A percentile compares a stretch with the other conserved stretches of the same genome.
phyloP scores from a whole-genome alignment of 306 rosid genomes.

The Cicer chorassanicum region DNA sequence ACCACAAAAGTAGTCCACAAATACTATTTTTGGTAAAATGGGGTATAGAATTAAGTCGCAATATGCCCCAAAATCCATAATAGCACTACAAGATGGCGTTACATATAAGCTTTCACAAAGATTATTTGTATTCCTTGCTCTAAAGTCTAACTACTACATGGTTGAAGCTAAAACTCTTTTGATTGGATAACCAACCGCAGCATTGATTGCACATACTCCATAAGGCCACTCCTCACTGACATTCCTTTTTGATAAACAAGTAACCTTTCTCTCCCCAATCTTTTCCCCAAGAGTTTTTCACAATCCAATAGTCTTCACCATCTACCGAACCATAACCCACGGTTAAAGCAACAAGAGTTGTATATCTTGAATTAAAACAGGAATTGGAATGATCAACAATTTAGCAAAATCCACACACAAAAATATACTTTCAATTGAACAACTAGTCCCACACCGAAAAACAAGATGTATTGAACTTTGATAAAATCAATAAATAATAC shows the following conservation, averaged over 20 bases:
- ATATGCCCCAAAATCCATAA: conserved; percentile 8
- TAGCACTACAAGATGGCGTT: conserved; percentile 4
- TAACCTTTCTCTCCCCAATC: conserved; percentile 48
- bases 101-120: not conserved
- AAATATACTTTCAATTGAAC: too few species aligned
- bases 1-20: too few species aligned
- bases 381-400: not conserved
- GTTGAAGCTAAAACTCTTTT: conserved; percentile 15
- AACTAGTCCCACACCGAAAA: too few species aligned
- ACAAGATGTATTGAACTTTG: not conserved
- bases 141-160: conserved; percentile 2
- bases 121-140: not conserved
- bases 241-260: conserved; percentile 37
- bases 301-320: conserved; percentile 51
- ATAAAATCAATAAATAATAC: conserved; percentile 26
- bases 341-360: conserved; percentile 38
- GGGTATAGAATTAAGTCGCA: too few species aligned
- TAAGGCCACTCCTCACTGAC: conserved; percentile 35
- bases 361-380: not conserved
- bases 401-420: not conserved
- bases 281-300: conserved; percentile 48
- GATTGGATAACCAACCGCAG: conserved; percentile 34
- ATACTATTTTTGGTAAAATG: too few species aligned
- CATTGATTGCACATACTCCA: conserved; percentile 47
- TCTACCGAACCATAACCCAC: conserved; percentile 50